Evolutionary conservation across 2,329 filamentous ascomycete genomes (phyloP).

Genomic region (Aurifilum marmelostoma): DNA sequence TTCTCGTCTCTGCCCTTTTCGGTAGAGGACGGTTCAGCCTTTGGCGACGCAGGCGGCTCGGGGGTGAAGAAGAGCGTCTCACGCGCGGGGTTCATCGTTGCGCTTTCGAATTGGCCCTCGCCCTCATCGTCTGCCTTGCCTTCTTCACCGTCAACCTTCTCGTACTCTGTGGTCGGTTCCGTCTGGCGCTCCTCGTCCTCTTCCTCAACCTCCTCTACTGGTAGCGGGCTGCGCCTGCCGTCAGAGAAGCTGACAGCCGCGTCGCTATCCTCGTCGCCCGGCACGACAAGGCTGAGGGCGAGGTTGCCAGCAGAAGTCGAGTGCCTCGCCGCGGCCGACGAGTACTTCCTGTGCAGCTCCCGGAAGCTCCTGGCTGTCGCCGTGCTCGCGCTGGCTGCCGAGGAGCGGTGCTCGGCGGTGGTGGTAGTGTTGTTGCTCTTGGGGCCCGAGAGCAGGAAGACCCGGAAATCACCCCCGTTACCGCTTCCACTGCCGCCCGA

Average conservation of each 20-base stretch:
- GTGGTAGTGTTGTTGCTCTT: slow-evolving; percentile 32
- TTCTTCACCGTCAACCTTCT: slow-evolving; percentile 18
- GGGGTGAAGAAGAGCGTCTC: slow-evolving; percentile 47
- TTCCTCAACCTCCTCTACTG: slow-evolving; percentile 50
- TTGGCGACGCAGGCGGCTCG: slow-evolving; percentile 43
- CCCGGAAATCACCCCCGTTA: slow-evolving; percentile 56
- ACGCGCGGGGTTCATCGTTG: slow-evolving; percentile 36
- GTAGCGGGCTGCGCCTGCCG: slow-evolving; percentile 58
- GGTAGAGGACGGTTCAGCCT: neutral
- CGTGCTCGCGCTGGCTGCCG: slow-evolving; percentile 67
- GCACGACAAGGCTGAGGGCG: slow-evolving; percentile 49
- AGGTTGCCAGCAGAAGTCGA: slow-evolving; percentile 45
- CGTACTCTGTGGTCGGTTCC: slow-evolving; percentile 38
- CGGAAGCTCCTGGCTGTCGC: slow-evolving; percentile 68
- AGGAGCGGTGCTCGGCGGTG: slow-evolving; percentile 56
- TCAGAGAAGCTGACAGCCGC: slow-evolving; percentile 63
- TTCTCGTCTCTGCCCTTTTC: slow-evolving; percentile 25
- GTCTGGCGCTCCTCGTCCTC: slow-evolving; percentile 34
- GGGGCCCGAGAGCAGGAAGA: slow-evolving; percentile 47
- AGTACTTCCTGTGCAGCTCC: slow-evolving; percentile 64
- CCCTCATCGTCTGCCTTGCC: slow-evolving; percentile 27
- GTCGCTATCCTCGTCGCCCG: slow-evolving; percentile 64
- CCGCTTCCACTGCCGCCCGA: slow-evolving; percentile 27
- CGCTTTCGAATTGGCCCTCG: slow-evolving; percentile 35
- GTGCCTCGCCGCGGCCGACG: slow-evolving; percentile 52